Evolutionary conservation across 371 early-diverging fungal species (phyloP), one percentile per base, ranked within the genome.

Genomic region (Fennellomyces sp.): DNA sequence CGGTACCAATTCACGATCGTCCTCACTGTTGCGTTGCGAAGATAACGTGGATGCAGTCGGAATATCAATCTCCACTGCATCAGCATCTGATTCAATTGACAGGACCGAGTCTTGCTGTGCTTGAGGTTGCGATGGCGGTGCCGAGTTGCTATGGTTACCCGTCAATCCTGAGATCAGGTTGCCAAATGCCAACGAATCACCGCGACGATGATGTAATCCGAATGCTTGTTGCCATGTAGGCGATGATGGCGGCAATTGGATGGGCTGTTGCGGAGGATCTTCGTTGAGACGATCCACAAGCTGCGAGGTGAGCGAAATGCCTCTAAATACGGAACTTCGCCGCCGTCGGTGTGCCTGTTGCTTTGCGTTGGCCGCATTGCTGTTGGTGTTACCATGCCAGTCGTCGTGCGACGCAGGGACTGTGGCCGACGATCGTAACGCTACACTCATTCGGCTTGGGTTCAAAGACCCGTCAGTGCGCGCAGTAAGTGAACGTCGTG

Each of bases 281-380:
- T 76, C 76, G 28, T 76, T 76, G 41, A 65, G 52, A 12, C 80
- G 70, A 47, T 80, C 80, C 4, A 74, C 60, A 8, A 80, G 56
- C 23, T 80, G 80, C 0, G 80, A 80, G 11, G 80, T 71, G 51
- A 80, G 67, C 4, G 80, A 80, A 6, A 80, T 74, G 12, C 80
- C 80, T 38, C 73, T 66, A 52, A 80, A 74, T 0, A 76, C 65
- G 1, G 80, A 80, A 28, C 76, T 76, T n/a, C 70, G 72, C 45
- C 80, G 60, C 12, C 66, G 69, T 41, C 67, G 63, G 25, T 60
- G 58, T 27, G 30, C 52, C 30, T 52, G 29, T 15, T 39, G 51
- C 28, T 52, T 51, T n/a, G 33, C 36, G 28, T 23, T 42, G 2
- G 55, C 27, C 7, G 55, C 15, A 27, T 54, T 54, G 52, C 21